Evolutionary conservation across 495 filamentous ascomycete species (phyloP), one percentile per base, ranked within the genome.

Genomic region (Penicillium diatomitis): DNA sequence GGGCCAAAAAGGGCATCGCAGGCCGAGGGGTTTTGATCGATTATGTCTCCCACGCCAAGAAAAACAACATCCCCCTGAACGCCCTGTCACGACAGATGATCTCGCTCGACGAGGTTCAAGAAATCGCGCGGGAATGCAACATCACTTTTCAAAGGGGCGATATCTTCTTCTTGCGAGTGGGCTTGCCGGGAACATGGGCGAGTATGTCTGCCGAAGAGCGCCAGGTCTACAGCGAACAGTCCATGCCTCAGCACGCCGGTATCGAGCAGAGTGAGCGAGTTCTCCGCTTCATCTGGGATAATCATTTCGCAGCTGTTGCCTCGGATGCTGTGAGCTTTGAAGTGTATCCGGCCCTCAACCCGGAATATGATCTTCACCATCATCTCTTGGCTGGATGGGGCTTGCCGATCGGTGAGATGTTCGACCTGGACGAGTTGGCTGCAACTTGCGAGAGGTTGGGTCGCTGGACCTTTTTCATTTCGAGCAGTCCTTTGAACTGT

Each of bases 121-220:
- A 64, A 8, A 78, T 74, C 12, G 69, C 69, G 3, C 67, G 74
- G 48, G 81, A 82, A 29, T 80, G 77, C 32, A 78, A 83, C 40
- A 75, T 87, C 57, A 65, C 73, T 39, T 74, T 83, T 47, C 63
- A 71, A 39, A 58, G 60, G 29, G 80, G 79, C 4, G 87, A 90
- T 57, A 79, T 90, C 43, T 71, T 90, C 46, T 79, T 90, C 58
- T 62, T 90, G n/a, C 77, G 87, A n/a, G 79, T 79, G 5, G 85
- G 87, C 0, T 78, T 86, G 52, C 70, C 57, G 9, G 60, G 41
- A 42, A 67, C 46, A 57, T 78, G 62, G 80, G 70, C 58, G 46
- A 63, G 40, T 27, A 68, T 59, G 72, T 59, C 50, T 32, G 70
- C 51, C 48, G 71, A 53, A 32, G 55, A 69, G 66, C 71, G 58